Conservation (phyloP, 1,284 basidiomycete genomes). For the Austroboletus novae-zelandiae region DNA sequence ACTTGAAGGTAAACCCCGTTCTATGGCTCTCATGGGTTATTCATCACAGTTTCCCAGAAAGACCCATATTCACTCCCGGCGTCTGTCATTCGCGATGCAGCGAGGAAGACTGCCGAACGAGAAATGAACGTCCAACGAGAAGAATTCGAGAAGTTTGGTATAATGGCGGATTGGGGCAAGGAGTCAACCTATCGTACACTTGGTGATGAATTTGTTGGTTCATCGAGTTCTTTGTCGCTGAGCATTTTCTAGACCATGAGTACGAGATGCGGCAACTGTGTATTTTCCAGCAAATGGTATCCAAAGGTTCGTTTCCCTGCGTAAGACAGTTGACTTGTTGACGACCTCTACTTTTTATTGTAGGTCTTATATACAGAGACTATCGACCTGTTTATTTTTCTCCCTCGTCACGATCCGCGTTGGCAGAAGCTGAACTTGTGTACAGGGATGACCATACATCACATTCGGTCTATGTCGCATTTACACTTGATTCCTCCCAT, state of each 20-base stretch:
- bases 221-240: background rate
- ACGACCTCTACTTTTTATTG: background rate
- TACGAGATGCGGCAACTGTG: constrained; percentile 90
- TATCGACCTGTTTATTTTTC: constrained; percentile 95
- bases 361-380: constrained; percentile 82
- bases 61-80: constrained; percentile 57
- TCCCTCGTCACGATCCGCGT: constrained; percentile 89
- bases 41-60: constrained; percentile 35
- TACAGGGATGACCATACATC: constrained; percentile 91
- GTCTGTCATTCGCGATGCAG: constrained; percentile 68
- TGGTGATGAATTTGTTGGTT: constrained; percentile 42
- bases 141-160: constrained; percentile 82
- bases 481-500: constrained; percentile 49
- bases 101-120: constrained; percentile 70
- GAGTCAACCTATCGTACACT: constrained; percentile 85
- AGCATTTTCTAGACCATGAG: constrained; percentile 56
- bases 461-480: constrained; percentile 84
- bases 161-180: constrained; percentile 91
- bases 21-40: background rate
- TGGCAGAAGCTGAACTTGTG: constrained; percentile 93
- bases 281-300: constrained; percentile 88
- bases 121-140: constrained; percentile 78
- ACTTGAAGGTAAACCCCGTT: constrained; percentile 55
- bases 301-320: constrained; percentile 53
- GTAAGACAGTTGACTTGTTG: background rate